These are phyloP conservation scores for Rhinocladiella mackenziei DNA, from an alignment of 2,329 filamentous ascomycete genomes.

Conservation along the genomic window DNA sequence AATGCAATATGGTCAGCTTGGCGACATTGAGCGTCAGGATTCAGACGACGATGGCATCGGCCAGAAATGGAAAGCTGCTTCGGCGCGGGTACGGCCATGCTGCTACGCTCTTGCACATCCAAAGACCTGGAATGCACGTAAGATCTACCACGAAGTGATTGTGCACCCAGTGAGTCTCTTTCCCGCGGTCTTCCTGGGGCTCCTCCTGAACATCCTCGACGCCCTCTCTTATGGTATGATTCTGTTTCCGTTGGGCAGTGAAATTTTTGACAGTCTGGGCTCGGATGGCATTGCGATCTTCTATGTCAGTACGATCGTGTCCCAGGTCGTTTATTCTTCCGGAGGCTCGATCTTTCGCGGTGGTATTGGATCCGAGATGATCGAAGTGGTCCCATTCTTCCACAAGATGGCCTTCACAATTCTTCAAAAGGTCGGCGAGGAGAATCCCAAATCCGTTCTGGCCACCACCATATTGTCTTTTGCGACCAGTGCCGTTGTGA, in stretches of 20 bases:
- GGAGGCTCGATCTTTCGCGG: slow-evolving; percentile 84
- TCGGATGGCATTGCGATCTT: slow-evolving; percentile 97
- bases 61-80: slow-evolving; percentile 9
- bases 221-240: slow-evolving; percentile 97
- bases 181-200: slow-evolving; percentile 81
- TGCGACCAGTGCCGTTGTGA: slow-evolving; percentile 83
- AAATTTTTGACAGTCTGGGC: slow-evolving; percentile 79
- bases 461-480: slow-evolving; percentile 93
- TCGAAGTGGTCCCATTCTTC: slow-evolving; percentile 97
- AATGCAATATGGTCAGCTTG: slow-evolving; percentile 16
- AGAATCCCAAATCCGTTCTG: slow-evolving; percentile 78
- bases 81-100: slow-evolving; percentile 13
- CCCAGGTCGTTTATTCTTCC: slow-evolving; percentile 82
- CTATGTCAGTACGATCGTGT: slow-evolving; percentile 94
- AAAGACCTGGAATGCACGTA: slow-evolving; percentile 66
- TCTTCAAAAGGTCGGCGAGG: slow-evolving; percentile 69
- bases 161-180: slow-evolving; percentile 66
- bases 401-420: slow-evolving; percentile 97
- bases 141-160: slow-evolving; percentile 61
- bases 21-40: slow-evolving; percentile 33
- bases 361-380: slow-evolving; percentile 92
- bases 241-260: slow-evolving; percentile 82
- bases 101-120: slow-evolving; percentile 50
- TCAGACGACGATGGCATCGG: neutral
- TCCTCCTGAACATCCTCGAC: slow-evolving; percentile 89